phyloP scores from a whole-genome alignment of 208 protist species.

The Trypanosoma rangeli region DNA sequence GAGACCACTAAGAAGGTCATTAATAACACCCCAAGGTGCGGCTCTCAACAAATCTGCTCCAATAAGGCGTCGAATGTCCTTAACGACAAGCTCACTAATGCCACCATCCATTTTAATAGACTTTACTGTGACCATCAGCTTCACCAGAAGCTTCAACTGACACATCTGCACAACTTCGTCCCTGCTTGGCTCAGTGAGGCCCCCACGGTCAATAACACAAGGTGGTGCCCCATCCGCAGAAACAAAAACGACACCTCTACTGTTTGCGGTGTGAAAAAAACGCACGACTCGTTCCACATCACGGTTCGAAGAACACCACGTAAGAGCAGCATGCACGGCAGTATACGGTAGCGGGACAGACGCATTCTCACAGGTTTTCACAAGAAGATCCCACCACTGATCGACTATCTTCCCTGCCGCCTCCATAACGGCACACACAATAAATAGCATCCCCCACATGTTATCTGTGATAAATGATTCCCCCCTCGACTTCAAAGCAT shows the following conservation, averaged over 20 bases:
- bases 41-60: slow-evolving; percentile 33
- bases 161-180: slow-evolving; percentile 38
- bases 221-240: slow-evolving; percentile 8
- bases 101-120: slow-evolving; percentile 76
- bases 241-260: slow-evolving; percentile 34
- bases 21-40: slow-evolving; percentile 75
- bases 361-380: slow-evolving; percentile 9
- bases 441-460: slow-evolving; percentile 65
- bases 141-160: slow-evolving; percentile 72
- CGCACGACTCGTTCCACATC: slow-evolving; percentile 69
- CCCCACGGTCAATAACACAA: slow-evolving; percentile 27
- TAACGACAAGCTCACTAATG: slow-evolving; percentile 57
- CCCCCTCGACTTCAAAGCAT: slow-evolving; percentile 44
- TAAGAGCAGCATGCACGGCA: slow-evolving; percentile 58
- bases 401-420: slow-evolving; percentile 74
- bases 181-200: slow-evolving; percentile 26
- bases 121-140: slow-evolving; percentile 73
- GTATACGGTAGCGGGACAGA: slow-evolving; percentile 48
- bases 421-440: slow-evolving; percentile 45
- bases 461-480: slow-evolving; percentile 33
- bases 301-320: slow-evolving; percentile 56
- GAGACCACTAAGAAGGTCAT: slow-evolving; percentile 76
- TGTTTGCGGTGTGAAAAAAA: slow-evolving; percentile 62
- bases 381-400: slow-evolving; percentile 66
- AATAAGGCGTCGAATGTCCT: slow-evolving; percentile 71